Conservation (phyloP, 2,329 filamentous ascomycete species). For the Cladosporium cucumerinum region DNA sequence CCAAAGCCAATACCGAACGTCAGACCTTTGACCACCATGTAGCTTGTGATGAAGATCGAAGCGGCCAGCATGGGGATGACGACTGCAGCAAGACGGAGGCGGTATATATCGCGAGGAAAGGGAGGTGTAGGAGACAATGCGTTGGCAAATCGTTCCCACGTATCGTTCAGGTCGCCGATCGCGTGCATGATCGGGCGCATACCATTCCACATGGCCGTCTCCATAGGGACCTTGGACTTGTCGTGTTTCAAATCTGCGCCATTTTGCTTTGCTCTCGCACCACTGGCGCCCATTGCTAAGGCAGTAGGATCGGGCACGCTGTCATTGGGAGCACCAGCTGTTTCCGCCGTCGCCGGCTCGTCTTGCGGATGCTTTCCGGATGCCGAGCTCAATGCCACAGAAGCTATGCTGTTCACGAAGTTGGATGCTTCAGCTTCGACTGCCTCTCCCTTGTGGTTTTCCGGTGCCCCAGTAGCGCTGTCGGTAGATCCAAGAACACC, state of each 20-base stretch:
- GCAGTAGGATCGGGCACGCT: slow-evolving; percentile 60
- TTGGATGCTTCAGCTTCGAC: slow-evolving; percentile 80
- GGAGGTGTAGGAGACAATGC: slow-evolving; percentile 49
- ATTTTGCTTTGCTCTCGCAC: slow-evolving; percentile 52
- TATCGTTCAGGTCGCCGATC: slow-evolving; percentile 58
- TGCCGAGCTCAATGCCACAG: slow-evolving; percentile 70
- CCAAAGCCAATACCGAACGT: slow-evolving; percentile 67
- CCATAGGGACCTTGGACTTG: slow-evolving; percentile 75
- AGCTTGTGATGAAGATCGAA: slow-evolving; percentile 47
- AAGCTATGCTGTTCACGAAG: slow-evolving; percentile 70
- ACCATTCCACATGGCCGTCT: slow-evolving; percentile 71
- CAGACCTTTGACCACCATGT: slow-evolving; percentile 58
- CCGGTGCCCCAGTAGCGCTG: slow-evolving; percentile 74
- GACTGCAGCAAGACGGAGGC: slow-evolving; percentile 45
- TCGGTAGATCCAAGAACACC: slow-evolving; percentile 73
- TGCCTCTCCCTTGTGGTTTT: slow-evolving; percentile 79
- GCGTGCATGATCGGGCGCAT: slow-evolving; percentile 70
- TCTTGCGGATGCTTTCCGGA: slow-evolving; percentile 72
- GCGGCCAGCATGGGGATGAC: slow-evolving; percentile 43
- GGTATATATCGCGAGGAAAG: slow-evolving; percentile 44
- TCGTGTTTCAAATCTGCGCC: slow-evolving; percentile 60
- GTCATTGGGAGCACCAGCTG: slow-evolving; percentile 42
- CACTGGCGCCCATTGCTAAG: slow-evolving; percentile 52
- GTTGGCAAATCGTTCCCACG: slow-evolving; percentile 62
- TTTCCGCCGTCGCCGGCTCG: slow-evolving; percentile 53